Evolutionary conservation across 2,329 filamentous ascomycete genomes (phyloP).

Genomic region (Fusarium mangiferae): DNA sequence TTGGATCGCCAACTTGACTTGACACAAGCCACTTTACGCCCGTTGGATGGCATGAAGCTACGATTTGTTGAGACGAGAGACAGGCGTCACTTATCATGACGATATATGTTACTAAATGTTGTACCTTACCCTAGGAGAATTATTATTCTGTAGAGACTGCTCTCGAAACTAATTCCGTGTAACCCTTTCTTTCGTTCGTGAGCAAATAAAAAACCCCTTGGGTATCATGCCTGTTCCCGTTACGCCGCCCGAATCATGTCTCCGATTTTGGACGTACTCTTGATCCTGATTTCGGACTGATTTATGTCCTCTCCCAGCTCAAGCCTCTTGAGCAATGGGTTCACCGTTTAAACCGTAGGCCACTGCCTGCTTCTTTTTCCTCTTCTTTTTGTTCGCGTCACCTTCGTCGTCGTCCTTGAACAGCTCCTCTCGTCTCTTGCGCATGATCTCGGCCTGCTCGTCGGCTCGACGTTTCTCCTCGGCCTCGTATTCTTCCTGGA

Average conservation of each 20-base stretch:
- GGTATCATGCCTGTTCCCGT: slow-evolving; percentile 41
- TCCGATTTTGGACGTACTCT: slow-evolving; percentile 15
- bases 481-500: slow-evolving; percentile 57
- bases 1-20: background rate
- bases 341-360: slow-evolving; percentile 52
- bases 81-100: background rate
- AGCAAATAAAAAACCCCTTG: slow-evolving; percentile 40
- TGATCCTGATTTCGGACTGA: slow-evolving; percentile 3
- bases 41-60: background rate
- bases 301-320: slow-evolving; percentile 7
- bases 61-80: background rate
- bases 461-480: slow-evolving; percentile 56
- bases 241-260: slow-evolving; percentile 33
- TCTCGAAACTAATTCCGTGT: slow-evolving; percentile 17
- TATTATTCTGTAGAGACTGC: slow-evolving; percentile 31
- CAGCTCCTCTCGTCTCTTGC: slow-evolving; percentile 60
- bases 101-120: background rate
- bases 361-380: slow-evolving; percentile 49
- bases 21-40: no score
- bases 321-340: slow-evolving; percentile 45
- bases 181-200: slow-evolving; percentile 7
- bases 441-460: slow-evolving; percentile 59
- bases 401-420: slow-evolving; percentile 55
- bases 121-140: slow-evolving; percentile 4
- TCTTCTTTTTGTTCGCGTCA: slow-evolving; percentile 48